Evolutionary conservation across 768 basidiomycete species (phyloP), one percentile per base, ranked within the genome.

Genomic region (Exidia glandulosa): DNA sequence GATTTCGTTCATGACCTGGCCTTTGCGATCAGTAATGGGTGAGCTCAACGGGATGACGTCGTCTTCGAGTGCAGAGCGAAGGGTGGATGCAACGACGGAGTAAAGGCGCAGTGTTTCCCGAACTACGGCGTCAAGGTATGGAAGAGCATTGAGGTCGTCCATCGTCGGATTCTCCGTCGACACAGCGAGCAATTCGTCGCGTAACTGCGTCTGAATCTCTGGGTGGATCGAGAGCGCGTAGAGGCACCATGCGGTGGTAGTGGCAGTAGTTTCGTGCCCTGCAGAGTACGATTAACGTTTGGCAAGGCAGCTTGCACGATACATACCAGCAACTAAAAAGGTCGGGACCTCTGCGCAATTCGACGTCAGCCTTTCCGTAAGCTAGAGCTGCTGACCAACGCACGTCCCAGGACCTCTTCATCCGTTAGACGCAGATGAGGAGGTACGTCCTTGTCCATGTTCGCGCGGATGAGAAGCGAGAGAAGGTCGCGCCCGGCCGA

Each of bases 61-160:
- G 57, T 86, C 81, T 57, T 77, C 74, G 47, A 71, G 72, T 0
- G 83, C 80, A 2, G 75, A 66, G 7, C 82, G 71, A 9, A 74
- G 59, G 0, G 76, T 77, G 19, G 62, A 63, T 0, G 77, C 70
- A 2, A 86, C 77, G 0, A 84, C 83, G 0, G 82, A 57, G 61
- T 86, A 75, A 1, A 84, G 48, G 0, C 86, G 79, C 59, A 87
- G 68, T 0, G 77, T 80, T 69, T 87, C 86, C 6, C 80, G 77
- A 2, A 85, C 75, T 9, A 86, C 78, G 25, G 74, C 74, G 62
- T 88, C 88, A 19, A 90, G 81, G 65, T 86, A 88, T 0, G 84
- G 79, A 2, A 92, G 74, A 3, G 77, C 73, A 59, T 81, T 79
- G 1, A 90, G 76, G 32, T 84, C 78, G 32, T 90, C 87, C 83